Percentiles rank a stretch among this genome's conserved stretches.
Evolutionary conservation across 768 basidiomycete species (phyloP).

Genomic region (Cystofilobasidium bisporidii): DNA sequence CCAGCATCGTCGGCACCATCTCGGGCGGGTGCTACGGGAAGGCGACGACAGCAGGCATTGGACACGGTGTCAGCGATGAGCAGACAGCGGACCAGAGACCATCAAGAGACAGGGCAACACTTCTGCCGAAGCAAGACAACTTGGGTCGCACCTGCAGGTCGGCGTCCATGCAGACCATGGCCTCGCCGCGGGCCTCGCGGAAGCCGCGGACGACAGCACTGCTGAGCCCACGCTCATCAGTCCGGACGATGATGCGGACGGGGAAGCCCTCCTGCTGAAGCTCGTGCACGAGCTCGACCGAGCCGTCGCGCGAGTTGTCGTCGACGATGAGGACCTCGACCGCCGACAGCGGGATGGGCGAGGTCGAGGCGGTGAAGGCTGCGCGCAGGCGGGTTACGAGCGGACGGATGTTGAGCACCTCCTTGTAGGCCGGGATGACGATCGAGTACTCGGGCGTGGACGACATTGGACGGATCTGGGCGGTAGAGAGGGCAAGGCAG

Average conservation of each 20-base stretch:
- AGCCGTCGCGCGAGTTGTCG: slow-evolving; percentile 33
- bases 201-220: slow-evolving; percentile 35
- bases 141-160: slow-evolving; percentile 33
- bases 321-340: slow-evolving; percentile 35
- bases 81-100: too few relatives aligned
- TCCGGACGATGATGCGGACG: slow-evolving; percentile 30
- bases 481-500: too few relatives aligned
- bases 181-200: slow-evolving; percentile 30
- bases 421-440: slow-evolving; percentile 35
- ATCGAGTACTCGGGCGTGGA: slow-evolving; percentile 8
- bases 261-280: slow-evolving; percentile 31
- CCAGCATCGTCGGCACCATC: slow-evolving; percentile 29
- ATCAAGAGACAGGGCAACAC: background rate
- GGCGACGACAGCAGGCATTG: background rate
- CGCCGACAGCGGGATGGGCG: slow-evolving; percentile 7
- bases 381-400: slow-evolving; percentile 30
- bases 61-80: too few relatives aligned
- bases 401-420: slow-evolving; percentile 33
- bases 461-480: too few relatives aligned
- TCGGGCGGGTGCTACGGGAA: slow-evolving; percentile 31
- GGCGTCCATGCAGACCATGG: slow-evolving; percentile 35
- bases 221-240: slow-evolving; percentile 32
- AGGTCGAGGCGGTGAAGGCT: slow-evolving; percentile 15
- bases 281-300: slow-evolving; percentile 29
- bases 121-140: too few relatives aligned